Evolutionary conservation across 2,329 filamentous ascomycete species (phyloP), one percentile per base, ranked within the genome.

Genomic region (Alternaria rosae): DNA sequence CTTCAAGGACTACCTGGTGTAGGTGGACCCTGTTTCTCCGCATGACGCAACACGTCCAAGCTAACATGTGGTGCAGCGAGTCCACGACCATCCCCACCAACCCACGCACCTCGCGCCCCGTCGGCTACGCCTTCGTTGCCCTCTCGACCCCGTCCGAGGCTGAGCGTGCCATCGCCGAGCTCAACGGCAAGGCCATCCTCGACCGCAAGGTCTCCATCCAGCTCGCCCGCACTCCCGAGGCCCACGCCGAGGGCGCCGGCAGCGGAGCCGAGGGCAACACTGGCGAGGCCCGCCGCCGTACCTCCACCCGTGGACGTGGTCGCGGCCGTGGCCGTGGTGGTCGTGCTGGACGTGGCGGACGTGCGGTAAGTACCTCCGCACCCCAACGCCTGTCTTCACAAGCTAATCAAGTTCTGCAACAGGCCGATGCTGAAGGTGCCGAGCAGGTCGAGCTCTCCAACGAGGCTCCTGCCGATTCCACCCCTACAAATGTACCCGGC

Each of bases 1-100:
- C 89, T 99, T 99, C 91, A 94, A 95, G 88, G 92, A 91, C 84
- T 98, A 97, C 88, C 91, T 95, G 87, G 93, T 99, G 95, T 99
- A 89, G 88, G 94, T 92, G 67, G 60, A 59, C 65, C 57, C 69
- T 44, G 32, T 20, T 30, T 42, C 51, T 64, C 70, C 69, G 61
- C 65, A 66, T 69, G 55, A 64, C 62, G 60, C 59, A 62, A 38
- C 6, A 6, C 15, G 35, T 23, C 41, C 4, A 35, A 62, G 64
- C 70, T 76, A 74, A 76, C 68, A 68, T 61, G 59, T 65, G 70
- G 67, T 71, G 61, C 78, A 98, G 95, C 84, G 95, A 99, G 87
- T 97, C 93, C 82, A 94, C 94, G 82, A 98, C 95, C 75, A 99
- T 99, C 83, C 95, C 95, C 73, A 97, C 96, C 88, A 98, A 99